These are phyloP conservation scores for Yueomyces sp. DNA, from an alignment of 805 yeast species.

Conservation along the genomic window DNA sequence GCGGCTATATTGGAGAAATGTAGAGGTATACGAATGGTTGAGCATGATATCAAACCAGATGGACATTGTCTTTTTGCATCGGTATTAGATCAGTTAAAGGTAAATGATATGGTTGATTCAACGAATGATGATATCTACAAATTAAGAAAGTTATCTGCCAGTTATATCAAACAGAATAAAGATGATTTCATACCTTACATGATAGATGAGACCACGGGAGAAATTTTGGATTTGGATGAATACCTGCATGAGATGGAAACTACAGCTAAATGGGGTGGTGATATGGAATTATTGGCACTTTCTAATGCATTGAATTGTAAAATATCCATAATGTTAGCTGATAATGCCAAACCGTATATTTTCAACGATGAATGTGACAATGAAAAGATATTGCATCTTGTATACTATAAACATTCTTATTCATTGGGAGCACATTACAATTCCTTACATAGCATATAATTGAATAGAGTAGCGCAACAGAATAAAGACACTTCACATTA, in stretches of 20 bases:
- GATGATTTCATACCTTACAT: slow-evolving; percentile 71
- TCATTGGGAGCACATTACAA: slow-evolving; percentile 95
- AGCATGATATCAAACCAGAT: slow-evolving; percentile 71
- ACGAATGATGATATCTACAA: slow-evolving; percentile 21
- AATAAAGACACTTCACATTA: neutral
- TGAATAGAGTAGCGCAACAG: neutral
- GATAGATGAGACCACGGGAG: slow-evolving; percentile 64
- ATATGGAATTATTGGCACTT: slow-evolving; percentile 76
- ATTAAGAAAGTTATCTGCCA: slow-evolving; percentile 52
- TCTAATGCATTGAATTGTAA: slow-evolving; percentile 60
- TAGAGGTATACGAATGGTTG: slow-evolving; percentile 31
- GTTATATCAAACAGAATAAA: slow-evolving; percentile 47
- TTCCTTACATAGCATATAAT: slow-evolving; percentile 43
- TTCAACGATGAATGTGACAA: neutral
- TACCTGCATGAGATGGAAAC: slow-evolving; percentile 55
- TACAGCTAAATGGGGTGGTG: slow-evolving; percentile 97
- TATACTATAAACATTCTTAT: slow-evolving; percentile 71
- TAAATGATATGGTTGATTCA: slow-evolving; percentile 8
- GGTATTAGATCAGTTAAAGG: slow-evolving; percentile 58
- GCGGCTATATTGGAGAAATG: slow-evolving; percentile 49
- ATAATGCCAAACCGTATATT: slow-evolving; percentile 39
- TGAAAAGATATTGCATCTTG: slow-evolving; percentile 36
- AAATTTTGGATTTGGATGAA: slow-evolving; percentile 43
- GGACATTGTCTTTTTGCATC: slow-evolving; percentile 92
- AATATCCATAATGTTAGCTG: slow-evolving; percentile 66